Evolutionary conservation across 2,329 filamentous ascomycete genomes (phyloP).

Genomic region (Colletotrichum sp.): DNA sequence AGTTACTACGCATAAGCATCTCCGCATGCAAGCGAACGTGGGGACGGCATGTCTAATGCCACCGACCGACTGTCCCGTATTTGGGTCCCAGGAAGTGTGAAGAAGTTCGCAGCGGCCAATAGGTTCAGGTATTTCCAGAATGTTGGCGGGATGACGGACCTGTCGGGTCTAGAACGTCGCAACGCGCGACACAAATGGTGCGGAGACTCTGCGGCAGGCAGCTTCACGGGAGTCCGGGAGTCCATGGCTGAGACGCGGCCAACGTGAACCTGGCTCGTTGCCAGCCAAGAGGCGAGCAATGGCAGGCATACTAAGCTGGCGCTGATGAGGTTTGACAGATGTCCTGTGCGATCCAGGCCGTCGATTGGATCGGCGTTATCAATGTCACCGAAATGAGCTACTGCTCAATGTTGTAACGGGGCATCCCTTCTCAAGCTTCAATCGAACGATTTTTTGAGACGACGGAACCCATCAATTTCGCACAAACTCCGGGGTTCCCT

Average conservation of each 20-base stretch:
- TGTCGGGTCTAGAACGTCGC: not conserved
- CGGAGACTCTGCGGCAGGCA: not conserved
- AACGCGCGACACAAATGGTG: not conserved
- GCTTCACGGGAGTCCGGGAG: not conserved
- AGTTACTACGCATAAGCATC: not conserved
- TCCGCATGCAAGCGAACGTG: not conserved
- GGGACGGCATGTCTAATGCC: not conserved
- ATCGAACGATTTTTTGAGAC: not conserved
- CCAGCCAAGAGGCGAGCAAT: not conserved
- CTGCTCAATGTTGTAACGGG: not conserved
- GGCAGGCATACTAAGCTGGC: not conserved
- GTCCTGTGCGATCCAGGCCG: not conserved
- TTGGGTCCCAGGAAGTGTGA: not conserved
- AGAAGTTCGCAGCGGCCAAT: not conserved
- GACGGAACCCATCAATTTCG: not conserved
- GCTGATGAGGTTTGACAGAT: not conserved
- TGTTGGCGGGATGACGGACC: not conserved
- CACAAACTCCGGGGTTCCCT: not conserved
- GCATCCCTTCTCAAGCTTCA: not conserved
- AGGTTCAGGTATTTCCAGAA: not conserved
- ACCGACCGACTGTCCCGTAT: not conserved
- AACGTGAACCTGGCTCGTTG: not conserved
- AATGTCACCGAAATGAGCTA: slow-evolving; percentile 2
- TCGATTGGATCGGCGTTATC: not conserved
- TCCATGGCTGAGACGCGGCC: not conserved